These are phyloP conservation scores for Geotrichum reessii DNA, from an alignment of 1,139 yeast genomes.

Conservation along the genomic window DNA sequence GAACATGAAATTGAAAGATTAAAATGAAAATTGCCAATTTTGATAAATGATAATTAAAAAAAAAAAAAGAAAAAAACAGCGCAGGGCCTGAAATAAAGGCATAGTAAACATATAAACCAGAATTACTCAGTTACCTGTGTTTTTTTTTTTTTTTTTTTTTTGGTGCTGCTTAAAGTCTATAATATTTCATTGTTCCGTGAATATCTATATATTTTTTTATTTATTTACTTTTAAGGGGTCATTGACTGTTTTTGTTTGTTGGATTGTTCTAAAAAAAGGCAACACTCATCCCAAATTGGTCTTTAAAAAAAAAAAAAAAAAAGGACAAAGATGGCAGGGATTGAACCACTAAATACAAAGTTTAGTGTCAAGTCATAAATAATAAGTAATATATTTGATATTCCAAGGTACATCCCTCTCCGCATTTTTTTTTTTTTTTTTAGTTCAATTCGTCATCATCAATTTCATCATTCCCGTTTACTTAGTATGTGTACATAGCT, in stretches of 20 bases:
- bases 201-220: no score
- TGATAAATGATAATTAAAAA: neutral
- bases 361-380: neutral
- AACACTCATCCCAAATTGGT: neutral
- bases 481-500: no score
- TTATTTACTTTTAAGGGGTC: neutral
- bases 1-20: no score
- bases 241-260: neutral
- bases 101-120: neutral
- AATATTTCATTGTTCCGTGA: no score
- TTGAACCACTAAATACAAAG: neutral
- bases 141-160: no score
- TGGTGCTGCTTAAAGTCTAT: no score
- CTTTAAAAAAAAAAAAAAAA: neutral
- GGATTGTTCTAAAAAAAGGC: neutral
- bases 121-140: no score
- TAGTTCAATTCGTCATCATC: neutral
- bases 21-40: conserved; percentile 1
- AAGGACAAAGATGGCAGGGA: neutral
- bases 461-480: neutral
- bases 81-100: neutral
- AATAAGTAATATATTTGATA: no score
- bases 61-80: neutral
- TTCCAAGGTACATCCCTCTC: neutral
- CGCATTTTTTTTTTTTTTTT: neutral